Percentiles rank a stretch among this genome's conserved stretches.
Evolutionary conservation across 2,329 filamentous ascomycete species (phyloP).

Genomic region (Metarhizium robertsii): DNA sequence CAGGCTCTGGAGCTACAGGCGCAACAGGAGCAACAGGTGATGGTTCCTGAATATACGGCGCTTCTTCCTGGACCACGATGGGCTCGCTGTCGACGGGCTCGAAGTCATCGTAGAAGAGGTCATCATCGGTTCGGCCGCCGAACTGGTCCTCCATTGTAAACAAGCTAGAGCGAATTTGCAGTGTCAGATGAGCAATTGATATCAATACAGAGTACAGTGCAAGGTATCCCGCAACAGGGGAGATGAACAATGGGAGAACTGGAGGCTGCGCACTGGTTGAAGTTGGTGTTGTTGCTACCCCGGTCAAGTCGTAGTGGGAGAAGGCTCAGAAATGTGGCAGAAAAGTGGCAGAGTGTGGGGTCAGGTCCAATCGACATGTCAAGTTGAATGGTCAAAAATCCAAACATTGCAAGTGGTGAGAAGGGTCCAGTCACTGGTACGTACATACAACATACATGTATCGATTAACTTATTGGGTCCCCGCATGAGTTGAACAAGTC

Average conservation of each 20-base stretch:
- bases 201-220: not conserved
- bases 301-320: no score
- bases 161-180: not conserved
- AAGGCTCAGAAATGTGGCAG: no score
- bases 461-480: no score
- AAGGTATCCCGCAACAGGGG: no score
- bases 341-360: no score
- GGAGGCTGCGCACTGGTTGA: not conserved
- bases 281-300: not conserved
- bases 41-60: constrained; percentile 10
- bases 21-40: constrained; percentile 8
- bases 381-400: no score
- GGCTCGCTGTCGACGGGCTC: constrained; percentile 39
- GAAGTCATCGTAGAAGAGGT: constrained; percentile 54
- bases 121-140: constrained; percentile 51
- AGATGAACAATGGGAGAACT: not conserved
- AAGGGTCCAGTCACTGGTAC: no score
- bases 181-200: not conserved
- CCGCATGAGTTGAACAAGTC: no score
- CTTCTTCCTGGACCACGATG: constrained; percentile 15
- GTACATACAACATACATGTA: no score
- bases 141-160: constrained; percentile 50
- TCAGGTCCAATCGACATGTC: no score
- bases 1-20: constrained; percentile 9
- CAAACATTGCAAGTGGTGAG: no score